These are phyloP conservation scores for Zalerion maritima DNA, from an alignment of 495 filamentous ascomycete species.

Conservation along the genomic window DNA sequence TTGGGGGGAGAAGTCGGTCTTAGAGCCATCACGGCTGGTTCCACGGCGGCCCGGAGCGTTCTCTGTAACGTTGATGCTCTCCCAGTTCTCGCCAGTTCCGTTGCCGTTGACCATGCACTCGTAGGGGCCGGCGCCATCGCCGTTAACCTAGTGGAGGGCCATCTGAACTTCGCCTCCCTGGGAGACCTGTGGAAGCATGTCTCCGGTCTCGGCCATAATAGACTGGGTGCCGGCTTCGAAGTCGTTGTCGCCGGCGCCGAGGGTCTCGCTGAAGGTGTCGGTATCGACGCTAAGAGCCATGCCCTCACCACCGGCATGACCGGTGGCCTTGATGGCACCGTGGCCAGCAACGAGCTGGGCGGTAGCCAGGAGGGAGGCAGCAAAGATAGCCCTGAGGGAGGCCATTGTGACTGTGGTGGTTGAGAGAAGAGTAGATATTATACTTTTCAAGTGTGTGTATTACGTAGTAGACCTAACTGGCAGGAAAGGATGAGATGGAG, in stretches of 20 bases:
- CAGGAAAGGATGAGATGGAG: too few species aligned
- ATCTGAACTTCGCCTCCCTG: conserved; percentile 31
- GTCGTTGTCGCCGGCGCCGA: conserved; percentile 28
- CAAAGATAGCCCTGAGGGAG: conserved; percentile 15
- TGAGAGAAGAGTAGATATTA: too few species aligned
- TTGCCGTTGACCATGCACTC: conserved; percentile 34
- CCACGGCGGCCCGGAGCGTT: conserved; percentile 16
- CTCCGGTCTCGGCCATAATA: conserved; percentile 30
- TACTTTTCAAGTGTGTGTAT: too few species aligned
- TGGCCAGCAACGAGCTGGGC: conserved; percentile 30
- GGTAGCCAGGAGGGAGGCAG: conserved; percentile 16
- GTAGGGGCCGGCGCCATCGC: conserved; percentile 30
- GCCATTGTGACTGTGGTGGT: conserved; percentile 18
- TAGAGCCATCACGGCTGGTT: conserved; percentile 10
- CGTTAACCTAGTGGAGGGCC: conserved; percentile 38
- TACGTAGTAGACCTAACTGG: too few species aligned
- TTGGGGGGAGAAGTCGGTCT: conserved; percentile 29
- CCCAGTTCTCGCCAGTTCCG: conserved; percentile 29
- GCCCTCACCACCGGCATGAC: conserved; percentile 33
- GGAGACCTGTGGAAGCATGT: conserved; percentile 32
- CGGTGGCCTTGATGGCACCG: conserved; percentile 27
- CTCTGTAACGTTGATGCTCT: conserved; percentile 21
- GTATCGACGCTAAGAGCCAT: conserved; percentile 32
- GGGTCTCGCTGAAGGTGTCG: conserved; percentile 27
- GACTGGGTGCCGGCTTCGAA: conserved; percentile 30